Base-by-base conservation (phyloP, 257 asterid species). In the Anisodus acutangulus region DNA sequence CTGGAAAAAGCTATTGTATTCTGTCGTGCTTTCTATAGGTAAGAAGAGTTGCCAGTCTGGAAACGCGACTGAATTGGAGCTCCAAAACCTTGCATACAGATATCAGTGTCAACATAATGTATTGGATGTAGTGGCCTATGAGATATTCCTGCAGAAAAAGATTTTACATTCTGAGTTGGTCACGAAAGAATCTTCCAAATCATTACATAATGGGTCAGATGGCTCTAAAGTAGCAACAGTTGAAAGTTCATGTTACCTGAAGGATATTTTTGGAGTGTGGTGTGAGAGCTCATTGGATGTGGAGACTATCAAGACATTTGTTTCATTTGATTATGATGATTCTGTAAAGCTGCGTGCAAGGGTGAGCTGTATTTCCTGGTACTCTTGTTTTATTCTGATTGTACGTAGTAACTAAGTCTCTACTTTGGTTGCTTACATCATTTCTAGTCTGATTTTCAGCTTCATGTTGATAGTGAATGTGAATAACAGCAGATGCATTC, bases 111-210 rank as follows among this genome's bases (percentile, higher is more conserved):
- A 91, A 78, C 89, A 93, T 74, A 78, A 87, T 82, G 87, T 93
- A 60, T 89, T 97, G 87, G 97, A 95, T 91, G 85, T 95, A 80
- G 88, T 97, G 86, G 91, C 91, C 85, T 91, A 87, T 90, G 98
- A 97, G 89, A 84, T 93, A 63, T 93, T 97, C 87, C 82, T 93
- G 91, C 97, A 93, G 74, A 97, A 90, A 89, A 97, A 91, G 88
- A 54, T 94, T 82, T 83, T 89, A 78, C 92, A 91, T 88, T 92
- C 93, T 47, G 91, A 89, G 86, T 85, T 87, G 79, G 87, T 85
- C 80, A 81, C 62, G 49, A 93, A 89, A 83, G 90, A 83, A 88
- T 71, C 91, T 47, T 89, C 97, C 47, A 87, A 84, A 84, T 84
- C 82, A 68, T 88, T 86, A 62, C 83, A 80, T 39, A 85, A 88